phyloP scores from a whole-genome alignment of 176 grass and related monocot species.

The Eragrostis curvula region DNA sequence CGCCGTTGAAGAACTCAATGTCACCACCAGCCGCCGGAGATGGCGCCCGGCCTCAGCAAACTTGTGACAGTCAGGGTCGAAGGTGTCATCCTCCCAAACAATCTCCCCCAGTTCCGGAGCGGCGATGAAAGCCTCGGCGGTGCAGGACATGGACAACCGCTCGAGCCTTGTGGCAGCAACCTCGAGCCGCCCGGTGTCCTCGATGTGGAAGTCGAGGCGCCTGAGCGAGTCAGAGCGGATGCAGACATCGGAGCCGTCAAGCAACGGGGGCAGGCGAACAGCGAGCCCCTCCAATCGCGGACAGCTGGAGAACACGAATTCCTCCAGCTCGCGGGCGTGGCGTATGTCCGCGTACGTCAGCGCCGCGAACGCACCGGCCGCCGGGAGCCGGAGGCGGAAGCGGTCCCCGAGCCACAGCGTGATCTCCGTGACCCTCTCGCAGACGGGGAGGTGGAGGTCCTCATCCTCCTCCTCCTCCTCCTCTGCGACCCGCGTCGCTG shows the following conservation, averaged over 20 bases:
- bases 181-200: neutral
- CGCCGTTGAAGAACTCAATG: neutral
- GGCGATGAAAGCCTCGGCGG: neutral
- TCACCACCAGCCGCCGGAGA: neutral
- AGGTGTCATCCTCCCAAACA: neutral
- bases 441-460: neutral
- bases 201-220: neutral
- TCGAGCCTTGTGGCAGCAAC: neutral
- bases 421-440: slow-evolving; percentile 11
- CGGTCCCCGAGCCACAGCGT: neutral
- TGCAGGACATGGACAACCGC: neutral
- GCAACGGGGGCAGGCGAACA: neutral
- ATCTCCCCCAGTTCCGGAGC: neutral
- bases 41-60: neutral
- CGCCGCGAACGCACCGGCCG: neutral
- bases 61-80: neutral
- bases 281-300: neutral
- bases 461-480: neutral
- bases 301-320: neutral
- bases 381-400: neutral
- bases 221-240: neutral
- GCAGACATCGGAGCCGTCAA: neutral
- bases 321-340: neutral
- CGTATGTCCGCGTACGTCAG: neutral
- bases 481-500: no score